Conservation (phyloP, 169 alveolate genomes). For the Plasmodium adleri region DNA sequence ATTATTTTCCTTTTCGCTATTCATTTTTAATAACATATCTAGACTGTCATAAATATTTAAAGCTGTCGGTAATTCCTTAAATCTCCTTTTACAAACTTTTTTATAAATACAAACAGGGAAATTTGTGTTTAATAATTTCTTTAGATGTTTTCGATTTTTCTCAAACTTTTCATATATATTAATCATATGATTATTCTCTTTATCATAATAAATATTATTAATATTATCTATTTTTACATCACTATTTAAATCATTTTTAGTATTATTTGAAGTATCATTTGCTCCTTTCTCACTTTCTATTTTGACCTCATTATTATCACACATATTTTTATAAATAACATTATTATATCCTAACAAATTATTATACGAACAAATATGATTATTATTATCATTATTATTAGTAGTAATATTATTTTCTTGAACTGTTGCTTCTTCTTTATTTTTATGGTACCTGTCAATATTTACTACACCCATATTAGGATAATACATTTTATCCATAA, state of each 20-base stretch:
- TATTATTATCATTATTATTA: too few relatives aligned
- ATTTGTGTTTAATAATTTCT: slow-evolving; percentile 23
- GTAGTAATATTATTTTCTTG: too few relatives aligned
- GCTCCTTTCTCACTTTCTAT: background rate
- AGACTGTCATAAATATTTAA: slow-evolving; percentile 66
- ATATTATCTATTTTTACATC: too few relatives aligned
- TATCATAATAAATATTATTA: background rate
- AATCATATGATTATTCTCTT: slow-evolving; percentile 13
- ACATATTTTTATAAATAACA: background rate
- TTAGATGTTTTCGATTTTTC: slow-evolving; percentile 29
- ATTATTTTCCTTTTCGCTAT: background rate
- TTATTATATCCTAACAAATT: too few relatives aligned
- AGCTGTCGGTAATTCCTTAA: slow-evolving; percentile 42
- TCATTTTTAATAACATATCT: slow-evolving; percentile 26
- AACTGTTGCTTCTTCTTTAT: too few relatives aligned
- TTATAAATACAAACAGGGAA: slow-evolving; percentile 62
- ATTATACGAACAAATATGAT: too few relatives aligned
- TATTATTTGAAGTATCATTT: too few relatives aligned
- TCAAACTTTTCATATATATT: slow-evolving; percentile 60
- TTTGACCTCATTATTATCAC: background rate
- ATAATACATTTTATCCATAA: too few relatives aligned
- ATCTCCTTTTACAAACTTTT: slow-evolving; percentile 36
- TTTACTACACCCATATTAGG: too few relatives aligned
- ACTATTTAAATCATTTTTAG: too few relatives aligned
- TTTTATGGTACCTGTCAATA: too few relatives aligned